phyloP scores from a whole-genome alignment of 169 alveolate genomes.

The Cryptosporidium sp. region DNA sequence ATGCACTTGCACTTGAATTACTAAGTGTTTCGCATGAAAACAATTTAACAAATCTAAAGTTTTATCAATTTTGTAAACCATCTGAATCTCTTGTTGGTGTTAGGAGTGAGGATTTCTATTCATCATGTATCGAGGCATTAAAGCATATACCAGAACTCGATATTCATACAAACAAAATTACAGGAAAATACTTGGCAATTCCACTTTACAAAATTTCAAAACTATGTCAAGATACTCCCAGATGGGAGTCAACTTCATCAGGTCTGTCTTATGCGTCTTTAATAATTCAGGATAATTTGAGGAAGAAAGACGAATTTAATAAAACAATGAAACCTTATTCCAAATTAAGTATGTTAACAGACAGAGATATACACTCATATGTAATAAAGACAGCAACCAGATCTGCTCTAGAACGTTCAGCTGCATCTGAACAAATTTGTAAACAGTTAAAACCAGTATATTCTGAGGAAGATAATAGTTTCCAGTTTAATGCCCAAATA shows the following conservation, averaged over 20 bases:
- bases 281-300: slow-evolving; percentile 31
- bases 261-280: slow-evolving; percentile 67
- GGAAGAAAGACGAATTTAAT: slow-evolving; percentile 1
- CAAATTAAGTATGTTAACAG: slow-evolving; percentile 6
- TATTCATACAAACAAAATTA: background rate
- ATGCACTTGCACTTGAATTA: slow-evolving; percentile 61
- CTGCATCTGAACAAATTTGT: slow-evolving; percentile 63
- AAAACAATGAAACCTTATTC: background rate
- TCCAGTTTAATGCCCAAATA: background rate
- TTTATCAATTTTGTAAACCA: slow-evolving; percentile 59
- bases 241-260: slow-evolving; percentile 64
- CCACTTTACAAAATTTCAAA: slow-evolving; percentile 20
- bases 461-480: slow-evolving; percentile 15
- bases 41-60: slow-evolving; percentile 38
- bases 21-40: slow-evolving; percentile 61
- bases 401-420: slow-evolving; percentile 70
- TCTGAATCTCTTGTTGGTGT: slow-evolving; percentile 59
- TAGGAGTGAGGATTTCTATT: slow-evolving; percentile 55
- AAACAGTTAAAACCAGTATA: slow-evolving; percentile 35
- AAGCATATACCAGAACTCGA: slow-evolving; percentile 42
- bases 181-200: slow-evolving; percentile 16
- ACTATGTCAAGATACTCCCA: slow-evolving; percentile 28
- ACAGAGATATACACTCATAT: slow-evolving; percentile 27
- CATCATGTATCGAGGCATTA: slow-evolving; percentile 52
- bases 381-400: slow-evolving; percentile 72